Evolutionary conservation across 176 grass and related monocot species (phyloP), one percentile per base, ranked within the genome.

Genomic region (Phoenix roebelenii): DNA sequence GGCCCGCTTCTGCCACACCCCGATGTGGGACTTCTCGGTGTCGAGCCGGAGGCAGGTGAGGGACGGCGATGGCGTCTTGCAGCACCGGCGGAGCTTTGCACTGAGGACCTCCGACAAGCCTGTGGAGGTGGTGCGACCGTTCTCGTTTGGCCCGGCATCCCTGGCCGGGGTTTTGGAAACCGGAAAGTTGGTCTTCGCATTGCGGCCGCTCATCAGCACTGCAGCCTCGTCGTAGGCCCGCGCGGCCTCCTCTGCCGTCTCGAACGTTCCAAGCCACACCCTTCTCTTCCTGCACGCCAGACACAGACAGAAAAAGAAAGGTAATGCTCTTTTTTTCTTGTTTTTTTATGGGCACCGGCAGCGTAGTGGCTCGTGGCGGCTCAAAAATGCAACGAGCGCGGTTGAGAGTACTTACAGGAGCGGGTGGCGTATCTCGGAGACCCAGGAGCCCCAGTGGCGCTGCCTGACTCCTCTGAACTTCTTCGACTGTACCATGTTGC

Each of bases 361-460:
- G 29, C 5, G 29, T 25, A 7, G 4, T 6, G 5, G 29, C 9
- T 39, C 32, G 10, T 44, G 35, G 35, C 12, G 35, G 35, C 35
- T 44, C 12, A 44, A 44, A 44, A 44, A 44, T 44, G 12, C 12
- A 44, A 12, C 35, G 14, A 6, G 10, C 12, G 35, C 10, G 9
- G 35, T 12, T 14, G 35, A 12, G 35, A 44, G 9, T 49, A 28
- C 88, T 92, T 93, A 99, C 94, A 99, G 82, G 49, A 99, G 79
- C 61, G 94, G 94, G 71, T 99, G 94, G 61, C 94, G 79, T 63
- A 99, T 99, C 85, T 99, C 94, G 57, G 94, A 99, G 74, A 99
- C 94, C 94, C 94, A 99, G 17, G 94, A 99, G 68, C 94, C 94
- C 94, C 94, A 99, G 81, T 99, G 94, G 82, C 94, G 94, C 75